Conservation (phyloP, 2,329 filamentous ascomycete genomes). For the Proliferodiscus dingleyae region DNA sequence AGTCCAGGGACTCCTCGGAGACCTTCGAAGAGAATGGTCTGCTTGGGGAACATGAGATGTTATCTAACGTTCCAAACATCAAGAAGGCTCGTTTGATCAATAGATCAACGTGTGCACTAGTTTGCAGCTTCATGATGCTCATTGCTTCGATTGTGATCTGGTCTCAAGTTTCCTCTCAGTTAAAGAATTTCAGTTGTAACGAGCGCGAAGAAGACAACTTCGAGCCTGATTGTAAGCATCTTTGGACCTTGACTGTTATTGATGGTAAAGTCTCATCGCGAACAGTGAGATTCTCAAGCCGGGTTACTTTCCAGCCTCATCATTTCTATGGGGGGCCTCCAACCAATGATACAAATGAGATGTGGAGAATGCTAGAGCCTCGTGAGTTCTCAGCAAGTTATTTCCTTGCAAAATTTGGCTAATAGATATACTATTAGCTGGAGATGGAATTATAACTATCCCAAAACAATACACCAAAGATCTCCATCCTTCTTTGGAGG, state of each 20-base stretch:
- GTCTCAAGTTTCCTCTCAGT: neutral
- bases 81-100: neutral
- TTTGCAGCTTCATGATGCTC: neutral
- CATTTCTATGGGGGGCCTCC: neutral
- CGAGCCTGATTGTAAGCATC: neutral
- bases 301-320: neutral
- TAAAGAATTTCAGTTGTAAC: neutral
- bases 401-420: neutral
- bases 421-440: neutral
- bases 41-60: neutral
- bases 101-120: neutral
- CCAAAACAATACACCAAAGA: neutral
- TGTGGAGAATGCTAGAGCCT: neutral
- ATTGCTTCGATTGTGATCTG: neutral
- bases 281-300: neutral
- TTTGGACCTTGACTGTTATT: neutral
- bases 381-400: neutral
- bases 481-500: neutral
- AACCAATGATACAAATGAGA: neutral
- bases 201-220: neutral
- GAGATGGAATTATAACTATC: neutral
- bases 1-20: neutral
- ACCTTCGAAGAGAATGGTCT: neutral
- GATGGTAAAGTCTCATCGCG: neutral
- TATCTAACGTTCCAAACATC: neutral